phyloP scores from a whole-genome alignment of 768 basidiomycete genomes.

The Strobilomyces echinocephalus region DNA sequence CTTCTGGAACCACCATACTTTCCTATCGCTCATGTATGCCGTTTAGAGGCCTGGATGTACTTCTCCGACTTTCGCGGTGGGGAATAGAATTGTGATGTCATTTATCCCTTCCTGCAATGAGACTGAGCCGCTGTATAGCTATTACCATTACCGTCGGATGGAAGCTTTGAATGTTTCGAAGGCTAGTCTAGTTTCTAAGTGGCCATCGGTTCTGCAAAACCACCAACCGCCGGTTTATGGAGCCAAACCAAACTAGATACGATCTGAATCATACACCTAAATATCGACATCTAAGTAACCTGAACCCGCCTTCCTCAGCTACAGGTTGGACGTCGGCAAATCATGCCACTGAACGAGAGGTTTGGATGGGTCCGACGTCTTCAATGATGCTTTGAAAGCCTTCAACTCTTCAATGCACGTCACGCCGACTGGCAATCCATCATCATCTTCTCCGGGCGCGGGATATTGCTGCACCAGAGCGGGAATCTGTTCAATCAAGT shows the following conservation, averaged over 20 bases:
- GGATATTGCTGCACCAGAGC: slow-evolving; percentile 54
- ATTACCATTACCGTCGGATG: neutral
- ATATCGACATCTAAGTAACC: neutral
- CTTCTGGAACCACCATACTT: slow-evolving; percentile 7
- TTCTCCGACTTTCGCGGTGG: slow-evolving; percentile 2
- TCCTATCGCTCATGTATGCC: slow-evolving; percentile 5
- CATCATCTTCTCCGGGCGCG: slow-evolving; percentile 47
- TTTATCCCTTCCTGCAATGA: neutral
- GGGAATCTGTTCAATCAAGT: slow-evolving; percentile 53
- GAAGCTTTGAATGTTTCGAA: neutral
- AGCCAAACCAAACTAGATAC: neutral
- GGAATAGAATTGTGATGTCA: slow-evolving; percentile 9
- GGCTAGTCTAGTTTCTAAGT: too few relatives aligned
- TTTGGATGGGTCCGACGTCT: slow-evolving; percentile 50
- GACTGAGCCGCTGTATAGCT: neutral
- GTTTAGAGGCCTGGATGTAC: slow-evolving; percentile 8
- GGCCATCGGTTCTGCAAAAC: too few relatives aligned
- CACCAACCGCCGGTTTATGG: neutral
- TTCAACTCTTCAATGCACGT: slow-evolving; percentile 62
- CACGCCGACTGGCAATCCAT: slow-evolving; percentile 42
- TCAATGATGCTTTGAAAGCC: slow-evolving; percentile 59
- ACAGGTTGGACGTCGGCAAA: slow-evolving; percentile 57
- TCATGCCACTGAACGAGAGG: slow-evolving; percentile 75
- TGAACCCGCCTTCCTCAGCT: slow-evolving; percentile 12
- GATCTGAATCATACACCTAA: neutral